phyloP scores from a whole-genome alignment of 495 filamentous ascomycete species.

The Podospora fimiseda region DNA sequence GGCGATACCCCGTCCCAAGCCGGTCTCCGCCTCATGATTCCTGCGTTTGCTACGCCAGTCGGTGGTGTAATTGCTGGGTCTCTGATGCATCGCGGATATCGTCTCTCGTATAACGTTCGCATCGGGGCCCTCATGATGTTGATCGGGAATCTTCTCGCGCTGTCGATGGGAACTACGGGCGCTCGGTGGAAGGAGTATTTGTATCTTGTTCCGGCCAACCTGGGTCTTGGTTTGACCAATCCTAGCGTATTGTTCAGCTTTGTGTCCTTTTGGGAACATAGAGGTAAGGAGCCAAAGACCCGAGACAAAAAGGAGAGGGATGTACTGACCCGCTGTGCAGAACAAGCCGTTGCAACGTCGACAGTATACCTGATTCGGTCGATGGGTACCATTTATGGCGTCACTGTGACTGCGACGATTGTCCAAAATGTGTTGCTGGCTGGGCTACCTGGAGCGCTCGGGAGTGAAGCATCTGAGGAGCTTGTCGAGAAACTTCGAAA shows the following conservation, averaged over 20 bases:
- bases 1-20: slow-evolving; percentile 55
- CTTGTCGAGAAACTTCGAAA: slow-evolving; percentile 49
- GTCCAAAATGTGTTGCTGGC: slow-evolving; percentile 56
- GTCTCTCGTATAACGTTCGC: slow-evolving; percentile 50
- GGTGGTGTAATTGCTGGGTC: slow-evolving; percentile 55
- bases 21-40: slow-evolving; percentile 52
- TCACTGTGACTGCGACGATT: slow-evolving; percentile 55
- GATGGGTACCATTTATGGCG: slow-evolving; percentile 58
- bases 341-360: slow-evolving; percentile 60
- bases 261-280: slow-evolving; percentile 56
- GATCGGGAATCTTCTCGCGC: slow-evolving; percentile 52
- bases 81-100: slow-evolving; percentile 57
- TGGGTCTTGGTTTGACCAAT: slow-evolving; percentile 59
- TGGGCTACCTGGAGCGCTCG: slow-evolving; percentile 46
- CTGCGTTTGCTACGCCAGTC: slow-evolving; percentile 54
- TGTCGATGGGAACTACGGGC: slow-evolving; percentile 48
- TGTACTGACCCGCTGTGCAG: slow-evolving; percentile 25
- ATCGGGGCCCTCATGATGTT: slow-evolving; percentile 53
- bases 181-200: slow-evolving; percentile 54
- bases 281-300: slow-evolving; percentile 38
- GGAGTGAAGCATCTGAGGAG: slow-evolving; percentile 32
- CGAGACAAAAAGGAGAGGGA: background rate
- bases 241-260: slow-evolving; percentile 59
- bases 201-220: slow-evolving; percentile 56
- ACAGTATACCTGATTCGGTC: slow-evolving; percentile 60